Evolutionary conservation across 768 basidiomycete species (phyloP), one percentile per base, ranked within the genome.

Genomic region (Termitomyces sp.): DNA sequence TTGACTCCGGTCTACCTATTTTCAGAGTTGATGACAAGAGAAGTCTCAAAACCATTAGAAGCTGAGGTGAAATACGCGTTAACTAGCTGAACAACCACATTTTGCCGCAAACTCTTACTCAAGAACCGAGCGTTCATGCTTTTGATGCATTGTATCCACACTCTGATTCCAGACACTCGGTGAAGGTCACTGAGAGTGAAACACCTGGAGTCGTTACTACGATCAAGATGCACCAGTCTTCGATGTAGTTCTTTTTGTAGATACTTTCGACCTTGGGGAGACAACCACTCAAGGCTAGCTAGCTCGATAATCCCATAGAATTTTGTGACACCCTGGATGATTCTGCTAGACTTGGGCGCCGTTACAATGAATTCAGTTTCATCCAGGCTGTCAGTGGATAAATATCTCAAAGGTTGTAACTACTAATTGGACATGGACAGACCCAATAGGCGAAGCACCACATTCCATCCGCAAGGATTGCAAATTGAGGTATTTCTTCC

Each of bases 271-370:
- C 84, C 87, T 45, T 65, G 65, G 0, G 73, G 70, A 0, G 84
- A 81, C 22, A 89, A 77, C 78, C 84, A 85, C 1, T 69, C 62
- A 0, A 81, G 72, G 2, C 70, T 58, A 2, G 72, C 64, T 59
- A 88, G 76, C 41, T 74, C 73, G 0, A 88, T 70, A 6, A 78
- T 63, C 0, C 85, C 87, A 34, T 77, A 80, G 60, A 86, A 83
- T 12, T 76, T 71, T 20, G 85, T 76, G 1, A 68, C 60, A n/a
- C 67, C 55, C 20, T 59, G 65, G 56, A 63, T 44, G 16, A 64
- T 62, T 41, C 58, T 67, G 39, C 61, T 66, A 22, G 57, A 60
- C 12, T 57, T 49, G 11, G 72, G 71, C 15, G 73, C 72, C 1
- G 66, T 52, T 36, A 69, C 56, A 3, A 76, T 69, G 37, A 63